phyloP scores from a whole-genome alignment of 2,329 filamentous ascomycete genomes.

The Teratosphaeria gauchensis region DNA sequence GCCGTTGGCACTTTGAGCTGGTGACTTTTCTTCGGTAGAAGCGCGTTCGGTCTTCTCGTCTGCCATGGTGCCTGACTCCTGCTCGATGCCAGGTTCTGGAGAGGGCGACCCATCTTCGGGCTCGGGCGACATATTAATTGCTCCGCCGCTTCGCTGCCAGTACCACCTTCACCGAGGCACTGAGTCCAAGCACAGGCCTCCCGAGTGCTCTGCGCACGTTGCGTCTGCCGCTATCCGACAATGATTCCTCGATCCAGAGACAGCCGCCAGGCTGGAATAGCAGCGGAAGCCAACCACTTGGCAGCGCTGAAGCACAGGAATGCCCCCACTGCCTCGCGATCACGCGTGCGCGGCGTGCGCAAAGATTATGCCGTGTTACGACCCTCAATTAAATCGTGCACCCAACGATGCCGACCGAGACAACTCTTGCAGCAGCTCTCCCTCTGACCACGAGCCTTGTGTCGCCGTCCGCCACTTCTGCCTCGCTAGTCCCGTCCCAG shows the following conservation, averaged over 20 bases:
- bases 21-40: conserved; percentile 29
- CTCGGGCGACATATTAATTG: conserved; percentile 41
- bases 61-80: conserved; percentile 34
- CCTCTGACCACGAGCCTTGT: background rate
- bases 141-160: conserved; percentile 17
- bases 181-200: conserved; percentile 25
- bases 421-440: conserved; percentile 5
- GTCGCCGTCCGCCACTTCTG: background rate
- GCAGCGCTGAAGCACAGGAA: conserved; percentile 2
- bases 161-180: conserved; percentile 20
- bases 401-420: conserved; percentile 8
- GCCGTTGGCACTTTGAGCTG: conserved; percentile 24
- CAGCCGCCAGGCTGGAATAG: conserved; percentile 11
- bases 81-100: conserved; percentile 36
- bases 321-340: conserved; percentile 3
- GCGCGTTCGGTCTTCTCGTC: conserved; percentile 31
- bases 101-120: conserved; percentile 39
- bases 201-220: conserved; percentile 30
- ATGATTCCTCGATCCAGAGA: conserved; percentile 18
- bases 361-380: conserved; percentile 7
- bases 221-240: conserved; percentile 31
- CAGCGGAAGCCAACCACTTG: conserved; percentile 5
- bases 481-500: conserved; percentile 8
- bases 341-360: conserved; percentile 6
- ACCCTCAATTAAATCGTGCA: conserved; percentile 1